phyloP scores from a whole-genome alignment of 192 early-diverging fungal species.

The Geranomyces michiganensis region DNA sequence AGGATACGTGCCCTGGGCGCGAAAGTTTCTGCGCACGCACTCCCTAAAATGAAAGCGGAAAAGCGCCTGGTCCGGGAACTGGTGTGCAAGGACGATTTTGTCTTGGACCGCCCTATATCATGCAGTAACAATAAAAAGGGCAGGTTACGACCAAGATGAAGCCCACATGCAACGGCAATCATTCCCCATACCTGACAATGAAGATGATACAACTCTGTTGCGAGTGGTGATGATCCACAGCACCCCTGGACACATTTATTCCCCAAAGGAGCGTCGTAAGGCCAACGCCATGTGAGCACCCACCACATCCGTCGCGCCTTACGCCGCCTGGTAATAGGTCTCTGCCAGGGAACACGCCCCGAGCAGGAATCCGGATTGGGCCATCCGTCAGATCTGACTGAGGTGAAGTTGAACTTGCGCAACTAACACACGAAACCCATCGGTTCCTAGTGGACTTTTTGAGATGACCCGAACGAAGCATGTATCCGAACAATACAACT shows the following conservation, averaged over 20 bases:
- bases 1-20: conserved; percentile 2
- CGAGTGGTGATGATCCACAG: too few species aligned
- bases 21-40: conserved; percentile 12
- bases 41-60: conserved; percentile 9
- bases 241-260: too few species aligned
- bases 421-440: conserved; percentile 9
- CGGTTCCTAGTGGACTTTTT: background rate
- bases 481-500: conserved; percentile 5
- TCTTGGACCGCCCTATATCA: too few species aligned
- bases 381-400: conserved; percentile 9
- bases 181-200: too few species aligned
- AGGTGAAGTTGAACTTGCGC: conserved; percentile 4
- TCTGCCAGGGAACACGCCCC: conserved; percentile 14
- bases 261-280: too few species aligned
- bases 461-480: conserved; percentile 5
- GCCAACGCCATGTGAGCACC: too few species aligned
- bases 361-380: conserved; percentile 14
- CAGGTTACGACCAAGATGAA: too few species aligned
- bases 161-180: too few species aligned
- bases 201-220: too few species aligned
- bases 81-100: too few species aligned
- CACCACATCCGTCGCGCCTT: too few species aligned
- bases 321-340: conserved; percentile 11
- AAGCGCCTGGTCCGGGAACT: conserved; percentile 7
- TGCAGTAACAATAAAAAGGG: too few species aligned